Evolutionary conservation across 225 moss, liverwort and hornwort species (phyloP), one percentile per base, ranked within the genome.

Genomic region (Physcomitrellopsis africana): DNA sequence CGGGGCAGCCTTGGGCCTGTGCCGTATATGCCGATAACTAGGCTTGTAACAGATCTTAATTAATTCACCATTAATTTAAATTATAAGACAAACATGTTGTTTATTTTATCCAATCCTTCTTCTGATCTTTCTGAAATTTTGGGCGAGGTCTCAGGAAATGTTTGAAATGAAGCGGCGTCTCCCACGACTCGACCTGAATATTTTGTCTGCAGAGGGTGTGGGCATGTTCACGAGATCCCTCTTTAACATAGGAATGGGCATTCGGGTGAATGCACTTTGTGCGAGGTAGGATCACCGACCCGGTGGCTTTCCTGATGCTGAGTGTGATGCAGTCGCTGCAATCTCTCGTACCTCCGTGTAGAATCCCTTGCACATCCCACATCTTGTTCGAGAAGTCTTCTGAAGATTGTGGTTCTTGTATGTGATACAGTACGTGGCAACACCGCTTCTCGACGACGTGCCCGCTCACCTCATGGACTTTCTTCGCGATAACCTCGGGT

Each of bases 191-290:
- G 62, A 51, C 32, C 57, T 17, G 10, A 48, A 8, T 44, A 54
- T 10, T 46, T 18, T 4, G 9, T 37, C 14, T 66, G 80, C 83
- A 95, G 91, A 67, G 62, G 92, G 92, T 46, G 89, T 89, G 9
- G 82, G 62, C 63, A 76, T 88, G 85, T 95, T 95, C 62, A 86
- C 91, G 49, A 89, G 91, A 76, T 89, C 87, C 3, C 78, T 91
- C 11, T 43, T 71, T 16, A 23, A 51, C 44, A 29, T 91, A 45
- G 70, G 62, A 1, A 80, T 89, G 65, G 85, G 89, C 51, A 90
- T 95, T 67, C 91, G 95, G 20, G 89, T 87, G 69, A 95, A 91
- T 58, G 91, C 74, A 10, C 26, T 92, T 37, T 91, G 89, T 83
- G 91, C 92, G 92, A 93, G 89, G 86, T 90, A 67, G 46, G 12